phyloP scores from a whole-genome alignment of 768 basidiomycete species.

The Pleurotus salmoneostramineus region DNA sequence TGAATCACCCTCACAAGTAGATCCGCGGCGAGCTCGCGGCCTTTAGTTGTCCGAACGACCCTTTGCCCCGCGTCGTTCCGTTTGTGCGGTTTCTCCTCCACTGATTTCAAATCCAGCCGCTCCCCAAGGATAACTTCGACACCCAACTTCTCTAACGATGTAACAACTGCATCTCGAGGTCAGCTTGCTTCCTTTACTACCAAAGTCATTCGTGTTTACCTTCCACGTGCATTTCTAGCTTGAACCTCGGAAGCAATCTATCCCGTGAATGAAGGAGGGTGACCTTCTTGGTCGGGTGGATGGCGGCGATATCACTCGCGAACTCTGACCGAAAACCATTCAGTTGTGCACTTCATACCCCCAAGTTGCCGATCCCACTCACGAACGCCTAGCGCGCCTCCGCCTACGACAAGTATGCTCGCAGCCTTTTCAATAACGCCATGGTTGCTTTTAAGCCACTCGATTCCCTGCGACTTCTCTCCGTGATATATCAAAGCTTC shows the following conservation, averaged over 20 bases:
- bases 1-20: slow-evolving; percentile 36
- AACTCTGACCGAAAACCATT: slow-evolving; percentile 38
- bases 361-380: slow-evolving; percentile 18
- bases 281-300: slow-evolving; percentile 48
- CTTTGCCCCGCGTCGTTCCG: slow-evolving; percentile 22
- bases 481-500: slow-evolving; percentile 28
- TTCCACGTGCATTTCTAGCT: slow-evolving; percentile 47
- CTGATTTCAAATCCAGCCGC: slow-evolving; percentile 41
- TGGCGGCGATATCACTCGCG: slow-evolving; percentile 55
- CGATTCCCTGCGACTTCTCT: slow-evolving; percentile 42
- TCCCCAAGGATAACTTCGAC: slow-evolving; percentile 52
- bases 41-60: slow-evolving; percentile 42
- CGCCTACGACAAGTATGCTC: slow-evolving; percentile 63
- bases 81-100: slow-evolving; percentile 22
- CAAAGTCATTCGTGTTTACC: slow-evolving; percentile 22
- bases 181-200: neutral
- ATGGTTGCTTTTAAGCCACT: slow-evolving; percentile 51
- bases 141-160: slow-evolving; percentile 35
- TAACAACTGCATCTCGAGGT: slow-evolving; percentile 24
- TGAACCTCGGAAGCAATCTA: slow-evolving; percentile 52
- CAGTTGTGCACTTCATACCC: neutral
- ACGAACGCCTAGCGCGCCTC: slow-evolving; percentile 74
- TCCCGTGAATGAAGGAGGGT: slow-evolving; percentile 58
- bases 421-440: slow-evolving; percentile 37
- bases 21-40: slow-evolving; percentile 48